Conservation (phyloP, 2,329 filamentous ascomycete genomes). For the Stemphylium beticola region DNA sequence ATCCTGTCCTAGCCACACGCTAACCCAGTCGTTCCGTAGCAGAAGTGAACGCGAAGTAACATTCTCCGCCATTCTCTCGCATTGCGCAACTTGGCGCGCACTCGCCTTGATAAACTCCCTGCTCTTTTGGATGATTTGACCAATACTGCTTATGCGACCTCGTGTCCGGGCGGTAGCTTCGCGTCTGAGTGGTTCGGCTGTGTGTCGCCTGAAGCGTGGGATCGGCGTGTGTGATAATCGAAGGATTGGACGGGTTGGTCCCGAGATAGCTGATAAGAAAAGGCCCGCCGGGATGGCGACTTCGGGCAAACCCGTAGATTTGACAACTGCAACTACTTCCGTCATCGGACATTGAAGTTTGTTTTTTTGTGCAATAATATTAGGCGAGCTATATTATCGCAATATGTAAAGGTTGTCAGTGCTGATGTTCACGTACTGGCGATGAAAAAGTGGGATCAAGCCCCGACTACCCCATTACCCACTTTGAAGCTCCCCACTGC, state of each 20-base stretch:
- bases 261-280: conserved; percentile 21
- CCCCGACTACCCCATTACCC: no score
- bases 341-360: no score
- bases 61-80: conserved; percentile 18
- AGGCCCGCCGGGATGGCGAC: background rate
- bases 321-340: no score
- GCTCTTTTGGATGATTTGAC: conserved; percentile 3
- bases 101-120: conserved; percentile 8
- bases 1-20: background rate
- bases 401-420: no score
- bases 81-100: background rate
- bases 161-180: background rate
- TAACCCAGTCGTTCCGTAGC: conserved; percentile 7
- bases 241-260: conserved; percentile 8
- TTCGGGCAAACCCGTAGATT: no score
- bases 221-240: conserved; percentile 9
- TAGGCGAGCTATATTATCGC: no score
- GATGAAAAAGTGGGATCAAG: no score
- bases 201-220: conserved; percentile 13
- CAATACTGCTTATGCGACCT: conserved; percentile 9
- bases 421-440: no score
- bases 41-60: conserved; percentile 15
- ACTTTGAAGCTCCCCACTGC: no score
- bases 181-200: conserved; percentile 17
- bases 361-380: no score